Conservation (phyloP, 139 green algal genomes). For the Pleodorina starrii region DNA sequence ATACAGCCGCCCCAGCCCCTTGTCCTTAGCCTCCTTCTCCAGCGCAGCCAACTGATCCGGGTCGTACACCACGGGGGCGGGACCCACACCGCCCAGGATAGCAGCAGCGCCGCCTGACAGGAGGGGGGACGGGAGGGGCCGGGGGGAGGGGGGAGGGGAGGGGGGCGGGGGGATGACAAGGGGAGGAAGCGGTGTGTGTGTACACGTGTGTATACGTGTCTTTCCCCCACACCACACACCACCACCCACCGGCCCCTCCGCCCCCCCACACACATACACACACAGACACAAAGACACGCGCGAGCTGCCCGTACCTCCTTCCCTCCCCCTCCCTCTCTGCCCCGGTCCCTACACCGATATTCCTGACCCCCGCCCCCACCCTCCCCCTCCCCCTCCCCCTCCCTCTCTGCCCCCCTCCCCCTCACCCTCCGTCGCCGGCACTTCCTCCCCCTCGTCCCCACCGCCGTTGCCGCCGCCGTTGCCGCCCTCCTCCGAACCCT, state of each 20-base stretch:
- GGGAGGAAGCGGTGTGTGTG: neutral
- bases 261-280: neutral
- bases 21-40: constrained; percentile 54
- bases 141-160: too few relatives aligned
- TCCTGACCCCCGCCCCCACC: too few relatives aligned
- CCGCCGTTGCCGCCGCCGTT: too few relatives aligned
- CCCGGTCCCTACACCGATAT: too few relatives aligned
- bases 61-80: constrained; percentile 50
- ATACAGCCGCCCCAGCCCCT: constrained; percentile 35
- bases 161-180: neutral
- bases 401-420: too few relatives aligned
- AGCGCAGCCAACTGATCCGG: constrained; percentile 52
- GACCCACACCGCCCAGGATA: constrained; percentile 59
- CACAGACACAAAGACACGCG: neutral
- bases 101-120: constrained; percentile 21
- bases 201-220: neutral
- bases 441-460: too few relatives aligned
- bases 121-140: neutral
- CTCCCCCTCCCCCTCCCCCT: too few relatives aligned
- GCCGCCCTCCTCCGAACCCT: too few relatives aligned
- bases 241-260: neutral
- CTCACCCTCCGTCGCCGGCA: too few relatives aligned
- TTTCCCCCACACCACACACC: neutral
- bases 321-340: too few relatives aligned
- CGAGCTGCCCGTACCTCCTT: too few relatives aligned